A percentile compares a stretch with the other conserved stretches of the same genome.
phyloP scores from a whole-genome alignment of 1,284 basidiomycete genomes.

The Ganoderma lingzhi region DNA sequence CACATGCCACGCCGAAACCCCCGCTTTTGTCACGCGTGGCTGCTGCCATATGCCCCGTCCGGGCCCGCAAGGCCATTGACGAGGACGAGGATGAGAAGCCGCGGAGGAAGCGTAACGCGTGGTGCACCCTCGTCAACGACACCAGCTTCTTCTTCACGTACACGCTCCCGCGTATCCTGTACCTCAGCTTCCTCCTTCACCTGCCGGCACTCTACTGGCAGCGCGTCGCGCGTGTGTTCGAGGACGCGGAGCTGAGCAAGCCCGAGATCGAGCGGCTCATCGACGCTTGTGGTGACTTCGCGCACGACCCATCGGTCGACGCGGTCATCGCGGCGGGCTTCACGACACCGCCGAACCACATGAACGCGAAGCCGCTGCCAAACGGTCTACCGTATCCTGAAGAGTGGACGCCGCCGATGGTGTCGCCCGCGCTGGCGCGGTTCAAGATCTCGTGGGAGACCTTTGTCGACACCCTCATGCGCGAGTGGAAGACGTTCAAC shows the following conservation, averaged over 20 bases:
- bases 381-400: conserved; percentile 62
- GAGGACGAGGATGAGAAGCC: conserved; percentile 17
- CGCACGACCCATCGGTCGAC: conserved; percentile 26
- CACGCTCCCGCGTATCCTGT: conserved; percentile 65
- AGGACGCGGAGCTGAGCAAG: conserved; percentile 76
- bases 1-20: background rate
- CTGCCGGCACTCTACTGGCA: conserved; percentile 79
- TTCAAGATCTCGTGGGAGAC: conserved; percentile 79
- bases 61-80: background rate
- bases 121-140: conserved; percentile 25
- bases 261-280: conserved; percentile 78
- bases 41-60: background rate
- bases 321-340: conserved; percentile 28
- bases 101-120: conserved; percentile 17
- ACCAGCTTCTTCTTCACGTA: conserved; percentile 50
- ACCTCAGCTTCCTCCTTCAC: conserved; percentile 70
- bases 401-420: conserved; percentile 66
- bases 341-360: conserved; percentile 20
- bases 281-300: conserved; percentile 47
- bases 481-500: conserved; percentile 83
- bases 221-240: conserved; percentile 73
- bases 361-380: conserved; percentile 20
- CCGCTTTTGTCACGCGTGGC: conserved; percentile 2
- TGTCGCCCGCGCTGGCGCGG: conserved; percentile 64
- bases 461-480: conserved; percentile 72